Evolutionary conservation across 768 basidiomycete genomes (phyloP), one percentile per base, ranked within the genome.

Genomic region (Boletus rubroflammeus): DNA sequence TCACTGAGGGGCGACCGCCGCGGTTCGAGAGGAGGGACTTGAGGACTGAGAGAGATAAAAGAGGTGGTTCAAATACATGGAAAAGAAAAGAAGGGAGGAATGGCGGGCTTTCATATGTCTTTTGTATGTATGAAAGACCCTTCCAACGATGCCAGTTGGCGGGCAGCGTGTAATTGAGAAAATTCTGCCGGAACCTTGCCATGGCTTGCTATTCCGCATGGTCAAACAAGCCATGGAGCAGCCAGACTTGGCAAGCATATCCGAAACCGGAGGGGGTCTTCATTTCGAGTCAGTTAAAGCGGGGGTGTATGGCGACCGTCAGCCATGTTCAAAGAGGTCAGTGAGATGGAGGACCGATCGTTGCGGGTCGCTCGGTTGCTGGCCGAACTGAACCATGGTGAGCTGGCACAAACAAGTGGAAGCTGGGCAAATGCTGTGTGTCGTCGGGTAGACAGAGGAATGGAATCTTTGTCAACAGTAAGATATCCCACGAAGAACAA

Each of bases 61-160:
- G 4, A 17, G 0, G 3, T n/a, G 1, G 14, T 19, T 28, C 0
- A 8, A 13, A 13, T 44, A 0, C 58, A 60, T 61, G 15, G 11
- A 23, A 35, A 28, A 43, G 26, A 29, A 3, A 10, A 0, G 5
- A 8, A 2, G 10, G 5, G 6, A 9, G 21, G 25, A 2, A 25
- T 3, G 19, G 31, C 5, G 8, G 13, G 23, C 1, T 17, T 14
- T 10, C 2, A 3, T 2, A 3, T 15, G 10, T 5, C 14, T 44
- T 60, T 58, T 55, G 19, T 50, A 38, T 10, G 35, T 2, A n/a
- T n/a, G n/a, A n/a, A 0, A 19, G 35, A 44, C 8, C 50, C 36
- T 42, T 32, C 59, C 59, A 61, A 60, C 58, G 39, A 42, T 36
- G 31, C 32, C 41, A 56, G 28, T 8, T 50, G 59, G 53, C 32